Conservation (phyloP, 140 eudicot species). For the Stevia rebaudiana region DNA sequence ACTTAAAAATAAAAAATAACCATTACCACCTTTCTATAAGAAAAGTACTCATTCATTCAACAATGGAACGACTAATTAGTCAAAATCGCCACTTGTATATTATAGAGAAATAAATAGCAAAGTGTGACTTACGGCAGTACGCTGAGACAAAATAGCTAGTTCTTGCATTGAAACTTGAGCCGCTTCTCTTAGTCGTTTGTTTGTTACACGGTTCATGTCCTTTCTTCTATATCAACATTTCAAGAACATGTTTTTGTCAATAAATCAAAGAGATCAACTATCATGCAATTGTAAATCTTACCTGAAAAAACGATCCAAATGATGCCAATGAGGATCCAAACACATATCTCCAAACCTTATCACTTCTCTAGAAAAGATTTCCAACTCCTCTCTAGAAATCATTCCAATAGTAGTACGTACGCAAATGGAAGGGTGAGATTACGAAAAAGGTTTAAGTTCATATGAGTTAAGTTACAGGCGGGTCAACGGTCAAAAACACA, state of each 20-base stretch:
- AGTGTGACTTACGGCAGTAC: conserved; percentile 67
- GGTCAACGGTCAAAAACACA: too few species aligned
- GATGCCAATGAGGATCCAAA: conserved; percentile 93
- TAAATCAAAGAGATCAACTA: neutral
- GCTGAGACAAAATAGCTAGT: conserved; percentile 62
- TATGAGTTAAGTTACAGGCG: too few species aligned
- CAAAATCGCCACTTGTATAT: neutral
- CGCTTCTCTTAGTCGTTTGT: conserved; percentile 54
- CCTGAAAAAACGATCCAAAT: conserved; percentile 73
- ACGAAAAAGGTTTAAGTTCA: too few species aligned
- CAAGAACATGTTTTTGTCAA: neutral
- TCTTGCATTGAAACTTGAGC: conserved; percentile 73
- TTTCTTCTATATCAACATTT: conserved; percentile 33
- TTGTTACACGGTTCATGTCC: conserved; percentile 49
- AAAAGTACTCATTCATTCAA: too few species aligned
- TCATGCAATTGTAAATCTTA: conserved; percentile 17
- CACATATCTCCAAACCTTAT: conserved; percentile 82
- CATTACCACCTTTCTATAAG: too few species aligned
- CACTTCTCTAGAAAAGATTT: conserved; percentile 75
- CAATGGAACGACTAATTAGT: too few species aligned
- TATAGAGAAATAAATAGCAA: neutral
- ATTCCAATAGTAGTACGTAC: too few species aligned
- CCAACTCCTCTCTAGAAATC: conserved; percentile 75
- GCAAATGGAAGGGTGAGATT: too few species aligned
- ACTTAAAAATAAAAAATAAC: too few species aligned